These are phyloP conservation scores for Candida nonsorbophila DNA, from an alignment of 805 yeast species.

Conservation along the genomic window DNA sequence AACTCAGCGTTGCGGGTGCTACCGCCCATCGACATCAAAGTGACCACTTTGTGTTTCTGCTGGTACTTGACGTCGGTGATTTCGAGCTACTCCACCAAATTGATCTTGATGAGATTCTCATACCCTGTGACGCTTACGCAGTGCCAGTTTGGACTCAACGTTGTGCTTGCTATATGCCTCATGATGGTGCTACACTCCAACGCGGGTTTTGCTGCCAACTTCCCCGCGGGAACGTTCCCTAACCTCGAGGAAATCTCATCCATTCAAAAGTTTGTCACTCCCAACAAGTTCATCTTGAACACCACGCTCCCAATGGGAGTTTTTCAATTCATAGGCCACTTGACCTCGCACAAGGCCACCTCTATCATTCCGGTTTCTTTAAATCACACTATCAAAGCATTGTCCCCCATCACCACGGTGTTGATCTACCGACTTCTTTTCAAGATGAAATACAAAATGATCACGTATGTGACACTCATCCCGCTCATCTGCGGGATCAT, in stretches of 20 bases:
- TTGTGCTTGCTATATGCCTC: conserved; percentile 54
- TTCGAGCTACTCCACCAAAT: conserved; percentile 76
- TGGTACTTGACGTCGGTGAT: conserved; percentile 85
- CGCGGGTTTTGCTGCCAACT: conserved; percentile 14
- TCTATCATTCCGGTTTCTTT: conserved; percentile 87
- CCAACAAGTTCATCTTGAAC: conserved; percentile 45
- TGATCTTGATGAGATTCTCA: conserved; percentile 61
- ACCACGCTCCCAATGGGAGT: conserved; percentile 92
- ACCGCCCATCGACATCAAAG: conserved; percentile 14
- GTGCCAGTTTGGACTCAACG: conserved; percentile 64
- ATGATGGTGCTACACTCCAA: too few species aligned
- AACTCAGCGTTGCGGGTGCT: conserved; percentile 2
- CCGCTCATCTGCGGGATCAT: conserved; percentile 85
- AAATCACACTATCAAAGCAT: conserved; percentile 90
- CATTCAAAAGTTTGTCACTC: conserved; percentile 42
- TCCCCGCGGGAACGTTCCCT: conserved; percentile 51
- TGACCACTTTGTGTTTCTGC: conserved; percentile 45
- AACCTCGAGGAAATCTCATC: conserved; percentile 18
- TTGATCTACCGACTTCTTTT: conserved; percentile 64
- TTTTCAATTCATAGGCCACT: conserved; percentile 90
- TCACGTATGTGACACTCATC: conserved; percentile 72
- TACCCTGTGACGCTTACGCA: conserved; percentile 90
- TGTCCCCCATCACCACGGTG: conserved; percentile 87
- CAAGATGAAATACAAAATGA: conserved; percentile 47
- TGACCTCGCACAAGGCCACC: conserved; percentile 89